Evolutionary conservation across 2,329 filamentous ascomycete species (phyloP), one percentile per base, ranked within the genome.

Genomic region (Colletotrichum sp.): DNA sequence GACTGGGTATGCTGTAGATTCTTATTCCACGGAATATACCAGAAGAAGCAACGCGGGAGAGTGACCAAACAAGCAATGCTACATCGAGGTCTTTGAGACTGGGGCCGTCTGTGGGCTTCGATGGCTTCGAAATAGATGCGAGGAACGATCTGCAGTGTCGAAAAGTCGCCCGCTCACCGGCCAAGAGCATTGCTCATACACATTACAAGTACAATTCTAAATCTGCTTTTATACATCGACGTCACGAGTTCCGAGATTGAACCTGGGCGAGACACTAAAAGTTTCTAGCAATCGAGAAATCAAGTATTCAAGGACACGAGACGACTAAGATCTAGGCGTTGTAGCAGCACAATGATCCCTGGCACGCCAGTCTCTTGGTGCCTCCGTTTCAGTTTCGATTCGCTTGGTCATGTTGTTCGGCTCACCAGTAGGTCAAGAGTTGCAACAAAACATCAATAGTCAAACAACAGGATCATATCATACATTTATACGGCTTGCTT

Each of bases 51-150:
- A 49, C 6, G n/a, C n/a, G 44, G 18, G 44, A 49, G 3, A 49
- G 6, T 4, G 18, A 12, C 0, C 10, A 13, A 12, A 21, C 8
- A 49, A 12, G 4, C 4, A 12, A 21, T 6, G 1, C 18, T 21
- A 12, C 10, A 18, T n/a, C 9, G 5, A 21, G 3, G 10, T 4
- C 10, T 12, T 12, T 49, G 6, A 49, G 44, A 21, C 6, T 49
- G 44, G 0, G 10, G 9, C 7, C 10, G 3, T 49, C 6, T 49
- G 18, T 49, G 18, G 44, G 5, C n/a, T 21, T 21, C 10, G 3
- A n/a, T 44, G 18, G 9, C 18, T 44, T 10, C 39, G 16, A 18
- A 10, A n/a, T n/a, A 1, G 2, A n/a, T 18, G 18, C 18, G 39
- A n/a, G 39, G 0, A 44, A 6, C 18, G 18, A 18, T 44, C 1